Conservation (phyloP, 23 red algal species). For the Gracilaria vermiculophylla region DNA sequence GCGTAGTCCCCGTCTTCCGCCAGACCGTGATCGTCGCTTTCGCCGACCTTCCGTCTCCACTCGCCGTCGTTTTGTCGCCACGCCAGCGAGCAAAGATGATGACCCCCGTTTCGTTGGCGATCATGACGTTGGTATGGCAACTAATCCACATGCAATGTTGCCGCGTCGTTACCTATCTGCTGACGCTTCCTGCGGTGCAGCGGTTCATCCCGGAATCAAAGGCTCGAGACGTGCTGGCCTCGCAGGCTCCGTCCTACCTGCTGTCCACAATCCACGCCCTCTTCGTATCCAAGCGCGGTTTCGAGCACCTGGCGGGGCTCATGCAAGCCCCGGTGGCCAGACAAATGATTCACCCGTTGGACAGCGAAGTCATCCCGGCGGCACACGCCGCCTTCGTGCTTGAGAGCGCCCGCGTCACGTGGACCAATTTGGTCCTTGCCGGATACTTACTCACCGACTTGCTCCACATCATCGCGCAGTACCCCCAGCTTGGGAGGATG, state of each 20-base stretch:
- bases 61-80: not conserved
- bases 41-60: not conserved
- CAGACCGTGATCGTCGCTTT: no score
- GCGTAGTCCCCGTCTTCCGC: no score
- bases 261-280: conserved; percentile 74
- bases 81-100: not conserved
- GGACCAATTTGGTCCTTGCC: conserved; percentile 46
- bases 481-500: conserved; percentile 51
- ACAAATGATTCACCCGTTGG: conserved; percentile 31
- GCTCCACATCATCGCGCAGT: conserved; percentile 46
- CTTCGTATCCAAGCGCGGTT: conserved; percentile 31
- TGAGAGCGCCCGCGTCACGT: conserved; percentile 18
- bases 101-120: not conserved
- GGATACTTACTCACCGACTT: conserved; percentile 59
- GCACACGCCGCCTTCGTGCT: not conserved
- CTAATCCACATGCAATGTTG: conserved; percentile 5
- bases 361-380: not conserved
- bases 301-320: conserved; percentile 45
- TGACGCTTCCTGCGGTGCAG: not conserved
- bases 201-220: conserved; percentile 15
- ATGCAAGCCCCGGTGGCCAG: conserved; percentile 2
- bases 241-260: conserved; percentile 50
- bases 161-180: not conserved
- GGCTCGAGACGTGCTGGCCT: conserved; percentile 1
- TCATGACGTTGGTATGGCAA: not conserved